phyloP scores from a whole-genome alignment of 2,329 filamentous ascomycete genomes.

The Colletotrichum noveboracense region DNA sequence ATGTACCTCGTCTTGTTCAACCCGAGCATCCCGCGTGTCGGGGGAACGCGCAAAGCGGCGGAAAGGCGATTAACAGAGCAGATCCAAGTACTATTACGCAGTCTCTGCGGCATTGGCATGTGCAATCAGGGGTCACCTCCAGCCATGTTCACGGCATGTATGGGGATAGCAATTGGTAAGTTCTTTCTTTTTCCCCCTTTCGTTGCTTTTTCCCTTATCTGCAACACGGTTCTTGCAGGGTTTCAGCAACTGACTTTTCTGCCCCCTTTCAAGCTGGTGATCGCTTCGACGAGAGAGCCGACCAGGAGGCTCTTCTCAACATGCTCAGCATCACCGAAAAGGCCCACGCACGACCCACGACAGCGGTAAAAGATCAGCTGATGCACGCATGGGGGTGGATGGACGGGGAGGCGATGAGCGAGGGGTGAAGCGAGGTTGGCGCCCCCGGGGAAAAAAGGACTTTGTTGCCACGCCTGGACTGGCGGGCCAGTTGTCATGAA shows the following conservation, averaged over 20 bases:
- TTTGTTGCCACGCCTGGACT: background rate
- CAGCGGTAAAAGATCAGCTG: constrained; percentile 49
- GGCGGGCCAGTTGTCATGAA: background rate
- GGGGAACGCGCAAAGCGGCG: constrained; percentile 36
- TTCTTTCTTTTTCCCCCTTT: background rate
- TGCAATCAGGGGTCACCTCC: constrained; percentile 63
- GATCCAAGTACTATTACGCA: constrained; percentile 52
- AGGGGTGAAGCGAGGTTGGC: background rate
- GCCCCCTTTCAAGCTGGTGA: constrained; percentile 43
- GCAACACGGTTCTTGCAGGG: background rate
- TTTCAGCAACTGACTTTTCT: background rate
- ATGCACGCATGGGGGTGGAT: constrained; percentile 55
- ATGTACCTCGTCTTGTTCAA: constrained; percentile 63
- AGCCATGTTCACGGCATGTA: constrained; percentile 60
- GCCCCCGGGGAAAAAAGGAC: background rate
- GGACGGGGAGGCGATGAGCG: constrained; percentile 15
- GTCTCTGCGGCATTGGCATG: constrained; percentile 65
- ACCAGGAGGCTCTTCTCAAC: constrained; percentile 54
- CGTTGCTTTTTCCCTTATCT: background rate
- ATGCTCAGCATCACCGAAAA: constrained; percentile 52
- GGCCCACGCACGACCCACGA: constrained; percentile 59
- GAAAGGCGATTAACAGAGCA: constrained; percentile 38
- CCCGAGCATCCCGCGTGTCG: constrained; percentile 57
- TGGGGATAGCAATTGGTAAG: constrained; percentile 50
- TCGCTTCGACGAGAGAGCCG: constrained; percentile 47